Conservation (phyloP, 2,329 filamentous ascomycete species). For the Diaporthe sp. region DNA sequence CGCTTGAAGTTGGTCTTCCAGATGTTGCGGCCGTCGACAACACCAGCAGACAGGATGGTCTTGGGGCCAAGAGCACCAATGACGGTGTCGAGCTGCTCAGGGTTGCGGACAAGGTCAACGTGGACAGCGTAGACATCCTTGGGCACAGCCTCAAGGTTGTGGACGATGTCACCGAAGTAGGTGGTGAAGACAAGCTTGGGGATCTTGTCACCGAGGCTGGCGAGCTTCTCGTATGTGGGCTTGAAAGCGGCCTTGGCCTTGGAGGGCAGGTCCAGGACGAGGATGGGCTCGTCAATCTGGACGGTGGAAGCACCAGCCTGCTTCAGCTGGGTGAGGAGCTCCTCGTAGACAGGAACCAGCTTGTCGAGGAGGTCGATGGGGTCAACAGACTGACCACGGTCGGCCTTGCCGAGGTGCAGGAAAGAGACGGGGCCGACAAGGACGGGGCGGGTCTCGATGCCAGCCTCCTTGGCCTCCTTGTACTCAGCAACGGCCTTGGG, state of each 20-base stretch:
- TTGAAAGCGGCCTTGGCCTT: conserved; percentile 98
- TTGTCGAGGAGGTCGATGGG: conserved; percentile 95
- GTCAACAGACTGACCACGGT: conserved; percentile 92
- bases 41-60: conserved; percentile 93
- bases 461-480: conserved; percentile 97
- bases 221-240: conserved; percentile 93
- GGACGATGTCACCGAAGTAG: conserved; percentile 99
- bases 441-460: conserved; percentile 92
- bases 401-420: conserved; percentile 97
- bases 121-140: conserved; percentile 87
- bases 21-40: conserved; percentile 99
- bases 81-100: conserved; percentile 94
- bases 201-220: conserved; percentile 80
- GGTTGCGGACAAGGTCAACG: conserved; percentile 97
- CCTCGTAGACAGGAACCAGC: conserved; percentile 93
- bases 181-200: conserved; percentile 93
- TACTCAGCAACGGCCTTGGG: conserved; percentile 97
- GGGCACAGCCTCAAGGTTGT: conserved; percentile 94
- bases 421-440: conserved; percentile 97
- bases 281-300: conserved; percentile 97
- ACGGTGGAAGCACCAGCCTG: conserved; percentile 94
- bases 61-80: conserved; percentile 85
- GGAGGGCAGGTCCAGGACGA: conserved; percentile 91
- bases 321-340: conserved; percentile 95
- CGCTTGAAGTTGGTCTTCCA: conserved; percentile 99